Evolutionary conservation across 768 basidiomycete genomes (phyloP).

Genomic region (Serendipita sp.): DNA sequence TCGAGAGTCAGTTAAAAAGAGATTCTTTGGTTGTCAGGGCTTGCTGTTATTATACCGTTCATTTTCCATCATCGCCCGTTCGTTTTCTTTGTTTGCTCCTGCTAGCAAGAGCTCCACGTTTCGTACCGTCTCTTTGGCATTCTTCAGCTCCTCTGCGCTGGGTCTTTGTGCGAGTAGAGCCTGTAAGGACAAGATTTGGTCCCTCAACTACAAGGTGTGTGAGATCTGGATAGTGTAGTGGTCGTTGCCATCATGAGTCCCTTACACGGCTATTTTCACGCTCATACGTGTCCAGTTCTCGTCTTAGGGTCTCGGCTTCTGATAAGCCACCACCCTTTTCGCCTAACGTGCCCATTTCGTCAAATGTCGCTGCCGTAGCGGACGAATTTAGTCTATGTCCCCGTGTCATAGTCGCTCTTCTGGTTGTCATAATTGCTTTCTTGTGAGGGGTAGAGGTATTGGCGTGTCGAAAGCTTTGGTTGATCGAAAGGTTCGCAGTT

Average conservation of each 20-base stretch:
- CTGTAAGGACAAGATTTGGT: slow-evolving; percentile 46
- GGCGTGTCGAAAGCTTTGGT: no score
- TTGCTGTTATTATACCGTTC: slow-evolving; percentile 39
- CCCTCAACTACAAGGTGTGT: slow-evolving; percentile 36
- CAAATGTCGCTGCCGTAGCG: neutral
- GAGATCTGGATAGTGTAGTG: neutral
- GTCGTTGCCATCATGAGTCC: neutral
- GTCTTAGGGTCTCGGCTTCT: neutral
- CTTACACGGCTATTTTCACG: neutral
- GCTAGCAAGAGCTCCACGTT: slow-evolving; percentile 60
- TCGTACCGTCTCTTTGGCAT: slow-evolving; percentile 53
- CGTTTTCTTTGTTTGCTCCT: slow-evolving; percentile 75
- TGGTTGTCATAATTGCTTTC: neutral
- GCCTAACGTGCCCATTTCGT: neutral
- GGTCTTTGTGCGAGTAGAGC: slow-evolving; percentile 51
- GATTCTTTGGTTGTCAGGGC: no score
- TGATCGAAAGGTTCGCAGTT: neutral
- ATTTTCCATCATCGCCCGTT: slow-evolving; percentile 65
- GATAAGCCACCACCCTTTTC: neutral
- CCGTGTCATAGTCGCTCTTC: neutral
- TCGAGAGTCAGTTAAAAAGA: neutral
- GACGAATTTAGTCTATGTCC: neutral
- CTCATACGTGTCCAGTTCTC: neutral
- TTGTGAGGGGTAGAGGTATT: no score
- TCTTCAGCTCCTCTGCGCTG: slow-evolving; percentile 47